These are phyloP conservation scores for Euptelea pleiosperma DNA, from an alignment of 164 flowering plant species.

Conservation along the genomic window DNA sequence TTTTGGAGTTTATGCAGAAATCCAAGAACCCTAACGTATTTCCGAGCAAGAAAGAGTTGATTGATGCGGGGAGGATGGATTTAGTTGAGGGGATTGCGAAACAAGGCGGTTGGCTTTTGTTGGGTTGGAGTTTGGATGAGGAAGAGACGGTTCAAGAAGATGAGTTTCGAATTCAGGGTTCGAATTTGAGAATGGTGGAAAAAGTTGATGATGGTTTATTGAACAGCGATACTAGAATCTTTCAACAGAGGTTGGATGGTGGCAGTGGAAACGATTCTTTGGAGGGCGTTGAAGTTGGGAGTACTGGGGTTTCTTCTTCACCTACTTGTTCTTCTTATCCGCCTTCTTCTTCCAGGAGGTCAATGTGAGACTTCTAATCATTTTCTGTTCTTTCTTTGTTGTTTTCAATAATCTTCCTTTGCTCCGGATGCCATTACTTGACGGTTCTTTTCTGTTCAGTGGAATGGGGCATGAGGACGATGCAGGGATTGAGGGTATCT, in stretches of 20 bases:
- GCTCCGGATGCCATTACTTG: not conserved
- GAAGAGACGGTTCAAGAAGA: conserved; percentile 10
- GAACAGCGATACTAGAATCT: conserved; percentile 15
- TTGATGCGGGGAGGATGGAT: conserved; percentile 76
- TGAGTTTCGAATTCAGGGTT: conserved; percentile 13
- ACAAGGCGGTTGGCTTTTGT: conserved; percentile 75
- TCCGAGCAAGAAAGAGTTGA: conserved; percentile 66
- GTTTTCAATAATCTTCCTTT: not conserved
- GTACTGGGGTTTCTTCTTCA: conserved; percentile 17
- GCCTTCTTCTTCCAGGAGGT: conserved; percentile 48
- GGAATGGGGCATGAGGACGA: conserved; percentile 35
- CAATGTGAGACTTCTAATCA: conserved; percentile 40
- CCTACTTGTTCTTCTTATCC: conserved; percentile 7
- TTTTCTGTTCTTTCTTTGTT: not conserved
- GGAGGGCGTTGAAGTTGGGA: conserved; percentile 15
- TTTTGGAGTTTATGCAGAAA: conserved; percentile 70
- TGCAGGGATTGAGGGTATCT: conserved; percentile 69
- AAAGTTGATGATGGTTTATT: conserved; percentile 1
- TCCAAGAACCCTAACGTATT: conserved; percentile 57
- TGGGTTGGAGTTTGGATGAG: conserved; percentile 66
- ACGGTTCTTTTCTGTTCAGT: conserved; percentile 28
- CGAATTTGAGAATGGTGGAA: not conserved
- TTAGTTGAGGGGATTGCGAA: conserved; percentile 59
- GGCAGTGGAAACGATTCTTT: conserved; percentile 12
- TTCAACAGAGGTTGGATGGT: conserved; percentile 19